Evolutionary conservation across 163 green algal species (phyloP), one percentile per base, ranked within the genome.

Genomic region (Scenedesmus sp.): DNA sequence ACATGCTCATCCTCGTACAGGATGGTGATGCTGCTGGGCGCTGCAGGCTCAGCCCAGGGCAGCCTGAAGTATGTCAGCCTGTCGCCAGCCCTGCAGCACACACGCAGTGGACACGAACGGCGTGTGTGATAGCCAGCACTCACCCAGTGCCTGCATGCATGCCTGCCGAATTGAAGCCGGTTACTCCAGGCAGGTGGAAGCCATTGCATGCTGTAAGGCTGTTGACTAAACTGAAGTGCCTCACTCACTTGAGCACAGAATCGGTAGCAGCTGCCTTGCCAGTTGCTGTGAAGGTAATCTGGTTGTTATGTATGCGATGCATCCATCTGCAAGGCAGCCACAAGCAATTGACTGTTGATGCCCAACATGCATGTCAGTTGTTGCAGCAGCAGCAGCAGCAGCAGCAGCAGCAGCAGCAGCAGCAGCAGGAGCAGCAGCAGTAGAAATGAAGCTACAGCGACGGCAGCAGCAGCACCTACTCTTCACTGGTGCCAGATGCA

Each of bases 1-100:
- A 96, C 64, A 52, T 95, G 79, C 0, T 91, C 82, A 54, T 96
- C 94, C 67, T 93, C 93, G 73, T 93, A 95, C 60, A 96, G 76
- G 12, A 96, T 54, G 56, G 94, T 91, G 18, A 96, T 70, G 76
- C 90, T 86, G 57, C 34, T 82, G 0, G 94, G 94, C 2, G 83
- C 84, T 7, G 84, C 74, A 2, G 92, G 91, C 84, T 96, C 94
- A 9, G n/a, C 23, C 94, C 94, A 96, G 0, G 91, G 92, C 12
- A 79, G 60, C 2, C 94, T 82, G 0, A 59, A 57, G 86, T 95
- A 94, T 16, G 81, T 87, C 20, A 95, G 52, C 0, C 86, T 76
- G 34, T 95, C 90, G 20, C 88, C 88, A 23, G 90, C 70, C 59
- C 94, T 96, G 92, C 64, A 84, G 34, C 70, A 79, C 18, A 23